phyloP scores from a whole-genome alignment of 2,329 filamentous ascomycete species.

The Cercospora zeina region DNA sequence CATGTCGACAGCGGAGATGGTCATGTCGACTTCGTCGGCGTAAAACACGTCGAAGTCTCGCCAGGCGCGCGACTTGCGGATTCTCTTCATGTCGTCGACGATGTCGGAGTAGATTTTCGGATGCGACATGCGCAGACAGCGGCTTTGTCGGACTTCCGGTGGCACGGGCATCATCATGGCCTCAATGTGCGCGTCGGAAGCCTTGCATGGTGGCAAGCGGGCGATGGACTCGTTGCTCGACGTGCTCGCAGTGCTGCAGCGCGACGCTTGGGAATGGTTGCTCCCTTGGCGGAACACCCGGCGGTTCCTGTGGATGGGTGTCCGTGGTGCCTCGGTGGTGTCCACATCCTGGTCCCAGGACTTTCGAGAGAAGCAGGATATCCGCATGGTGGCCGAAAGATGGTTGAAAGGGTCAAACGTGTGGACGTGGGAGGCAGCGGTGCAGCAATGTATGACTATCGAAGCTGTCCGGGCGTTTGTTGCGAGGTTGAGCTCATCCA shows the following conservation, averaged over 20 bases:
- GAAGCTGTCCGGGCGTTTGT: constrained; percentile 14
- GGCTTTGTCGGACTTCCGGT: constrained; percentile 30
- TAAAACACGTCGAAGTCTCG: constrained; percentile 39
- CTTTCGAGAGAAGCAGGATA: constrained; percentile 36
- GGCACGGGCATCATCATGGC: constrained; percentile 42
- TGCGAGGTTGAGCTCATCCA: constrained; percentile 21
- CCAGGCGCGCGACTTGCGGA: constrained; percentile 39
- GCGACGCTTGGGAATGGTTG: constrained; percentile 32
- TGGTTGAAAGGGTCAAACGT: constrained; percentile 7
- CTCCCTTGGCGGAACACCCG: constrained; percentile 31
- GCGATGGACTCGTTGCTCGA: constrained; percentile 33
- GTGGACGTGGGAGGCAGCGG: constrained; percentile 10
- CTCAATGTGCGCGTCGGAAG: constrained; percentile 37
- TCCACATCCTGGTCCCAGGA: constrained; percentile 23
- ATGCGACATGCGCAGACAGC: constrained; percentile 38
- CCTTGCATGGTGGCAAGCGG: constrained; percentile 37
- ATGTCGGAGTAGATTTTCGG: constrained; percentile 39
- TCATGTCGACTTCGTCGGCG: constrained; percentile 38
- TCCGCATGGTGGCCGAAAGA: constrained; percentile 29
- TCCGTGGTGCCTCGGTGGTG: constrained; percentile 23
- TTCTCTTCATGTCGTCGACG: constrained; percentile 38
- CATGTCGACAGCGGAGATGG: constrained; percentile 34
- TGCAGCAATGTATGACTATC: neutral
- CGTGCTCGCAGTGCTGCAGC: constrained; percentile 35
- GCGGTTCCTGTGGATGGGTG: constrained; percentile 26